A percentile compares a stretch with the other conserved stretches of the same genome.
Evolutionary conservation across 192 early-diverging fungal genomes (phyloP).

Genomic region (Tieghemiomyces parasiticus): DNA sequence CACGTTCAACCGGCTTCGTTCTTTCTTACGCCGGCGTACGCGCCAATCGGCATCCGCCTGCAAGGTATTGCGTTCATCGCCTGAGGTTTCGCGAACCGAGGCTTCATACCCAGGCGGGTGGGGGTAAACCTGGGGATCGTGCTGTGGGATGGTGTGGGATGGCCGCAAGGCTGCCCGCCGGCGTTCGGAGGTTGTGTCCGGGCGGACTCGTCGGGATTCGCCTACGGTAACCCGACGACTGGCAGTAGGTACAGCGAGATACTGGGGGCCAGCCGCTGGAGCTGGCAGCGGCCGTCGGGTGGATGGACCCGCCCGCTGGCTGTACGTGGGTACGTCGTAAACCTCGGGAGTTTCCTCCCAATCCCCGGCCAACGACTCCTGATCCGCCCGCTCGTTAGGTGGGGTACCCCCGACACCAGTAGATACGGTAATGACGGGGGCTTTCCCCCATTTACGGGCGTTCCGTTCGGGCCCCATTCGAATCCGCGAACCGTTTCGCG

Average conservation of each 20-base stretch:
- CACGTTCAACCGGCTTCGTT: not conserved
- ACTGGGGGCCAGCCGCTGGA: not conserved
- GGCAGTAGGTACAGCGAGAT: not conserved
- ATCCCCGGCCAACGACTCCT: not conserved
- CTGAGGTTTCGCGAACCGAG: not conserved
- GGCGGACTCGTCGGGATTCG: no score
- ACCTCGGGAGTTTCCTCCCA: no score
- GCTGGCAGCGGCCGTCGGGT: not conserved
- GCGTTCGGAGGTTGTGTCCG: not conserved
- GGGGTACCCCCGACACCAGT: not conserved
- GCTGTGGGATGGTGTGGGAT: not conserved
- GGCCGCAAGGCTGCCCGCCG: not conserved
- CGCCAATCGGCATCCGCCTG: not conserved
- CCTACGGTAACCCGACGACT: not conserved
- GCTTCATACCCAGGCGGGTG: not conserved
- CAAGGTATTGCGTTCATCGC: not conserved
- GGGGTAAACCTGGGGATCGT: not conserved
- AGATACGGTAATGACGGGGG: not conserved
- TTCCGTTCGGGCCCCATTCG: not conserved
- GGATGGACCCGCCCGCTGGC: not conserved
- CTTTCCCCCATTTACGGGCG: not conserved
- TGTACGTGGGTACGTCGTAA: no score
- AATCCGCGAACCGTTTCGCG: not conserved
- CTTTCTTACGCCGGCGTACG: slow-evolving; percentile 1
- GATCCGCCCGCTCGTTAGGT: no score